Base-by-base conservation (phyloP, 495 filamentous ascomycete species). In the Penicillium longicatenatum region DNA sequence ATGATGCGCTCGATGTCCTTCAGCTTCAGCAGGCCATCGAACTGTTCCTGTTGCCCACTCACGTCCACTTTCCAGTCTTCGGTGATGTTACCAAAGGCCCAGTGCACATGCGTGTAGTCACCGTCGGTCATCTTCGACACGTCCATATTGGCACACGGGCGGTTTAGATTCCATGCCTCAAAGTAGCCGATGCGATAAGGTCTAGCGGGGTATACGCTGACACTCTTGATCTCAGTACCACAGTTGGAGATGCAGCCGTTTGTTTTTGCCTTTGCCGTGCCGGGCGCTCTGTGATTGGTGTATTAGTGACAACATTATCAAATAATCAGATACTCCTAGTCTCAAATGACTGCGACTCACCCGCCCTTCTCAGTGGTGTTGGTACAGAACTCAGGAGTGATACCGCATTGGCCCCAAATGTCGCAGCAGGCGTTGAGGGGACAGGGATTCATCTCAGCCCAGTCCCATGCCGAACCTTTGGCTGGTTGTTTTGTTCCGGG, bases 221-320 rank as follows among this genome's bases (percentile, higher is more conserved):
- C 7, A 17, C 65, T 70, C 10, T 67, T 64, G 21, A 79, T 71
- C n/a, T 72, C 54, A 0, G 58, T 75, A 3, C 75, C 78, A 54
- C 78, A 81, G 63, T 75, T 75, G 33, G 66, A 75, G 41, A 78
- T 74, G 58, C 79, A 82, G 2, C 74, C 75, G 59, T 73, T 67
- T 0, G 59, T 70, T 22, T 56, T 67, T 0, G 57, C 59, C 10
- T 44, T 37, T 7, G 74, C 53, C 0, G 73, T 77, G 10, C 77
- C 79, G 0, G 77, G 76, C 10, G 65, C 57, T 49, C 71, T 58
- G 16, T 65, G n/a, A n/a, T n/a, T n/a, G n/a, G n/a, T n/a, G n/a
- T n/a, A n/a, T n/a, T n/a, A n/a, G n/a, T n/a, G n/a, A n/a, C n/a
- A n/a, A n/a, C n/a, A n/a, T n/a, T n/a, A n/a, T n/a, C n/a, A n/a